Evolutionary conservation across 495 filamentous ascomycete species (phyloP).

Genomic region (Aspergillus incahuasiensis): DNA sequence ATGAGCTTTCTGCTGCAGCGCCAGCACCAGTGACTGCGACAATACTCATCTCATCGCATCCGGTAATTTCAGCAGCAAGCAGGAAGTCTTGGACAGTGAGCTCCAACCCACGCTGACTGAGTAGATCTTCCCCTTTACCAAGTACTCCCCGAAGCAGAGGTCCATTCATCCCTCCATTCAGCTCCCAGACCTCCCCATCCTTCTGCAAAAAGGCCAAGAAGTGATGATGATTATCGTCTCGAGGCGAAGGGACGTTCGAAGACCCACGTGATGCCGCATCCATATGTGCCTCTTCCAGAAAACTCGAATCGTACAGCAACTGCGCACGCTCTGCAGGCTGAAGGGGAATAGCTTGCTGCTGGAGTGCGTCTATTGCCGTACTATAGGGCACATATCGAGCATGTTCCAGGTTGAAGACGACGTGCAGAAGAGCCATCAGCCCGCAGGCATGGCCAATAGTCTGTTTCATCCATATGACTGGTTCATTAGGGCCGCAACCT

Average conservation of each 20-base stretch:
- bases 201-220: conserved; percentile 78
- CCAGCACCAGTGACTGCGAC: not conserved
- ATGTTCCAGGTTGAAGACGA: conserved; percentile 38
- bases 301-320: conserved; percentile 62
- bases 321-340: conserved; percentile 44
- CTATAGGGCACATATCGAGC: no score
- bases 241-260: conserved; percentile 58
- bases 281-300: conserved; percentile 66
- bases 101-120: conserved; percentile 60
- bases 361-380: no score
- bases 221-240: conserved; percentile 62
- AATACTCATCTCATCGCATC: conserved; percentile 20
- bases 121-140: conserved; percentile 59
- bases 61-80: conserved; percentile 48
- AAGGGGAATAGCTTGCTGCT: no score
- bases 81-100: conserved; percentile 61
- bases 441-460: conserved; percentile 65
- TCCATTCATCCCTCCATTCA: conserved; percentile 72
- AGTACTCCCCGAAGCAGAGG: conserved; percentile 67
- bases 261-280: conserved; percentile 63
- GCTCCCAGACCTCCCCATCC: conserved; percentile 68
- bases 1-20: no score
- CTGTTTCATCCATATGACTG: conserved; percentile 60
- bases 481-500: conserved; percentile 47
- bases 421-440: conserved; percentile 58